Base-by-base conservation (phyloP, 352 stramenopile species). In the Phytophthora constricta region DNA sequence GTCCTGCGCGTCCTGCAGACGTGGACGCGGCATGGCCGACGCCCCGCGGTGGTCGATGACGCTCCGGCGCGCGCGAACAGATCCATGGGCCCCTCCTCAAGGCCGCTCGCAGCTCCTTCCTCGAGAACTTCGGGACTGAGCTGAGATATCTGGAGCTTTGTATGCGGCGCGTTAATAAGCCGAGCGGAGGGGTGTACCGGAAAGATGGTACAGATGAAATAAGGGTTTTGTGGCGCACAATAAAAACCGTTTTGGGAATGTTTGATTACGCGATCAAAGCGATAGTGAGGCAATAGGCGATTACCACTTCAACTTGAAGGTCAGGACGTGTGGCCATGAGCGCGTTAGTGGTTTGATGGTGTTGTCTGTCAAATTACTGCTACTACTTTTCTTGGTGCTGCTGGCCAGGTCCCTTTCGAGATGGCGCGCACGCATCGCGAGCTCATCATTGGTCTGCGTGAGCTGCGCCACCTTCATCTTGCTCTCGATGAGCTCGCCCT, bases 381-480 rank as follows among this genome's bases (percentile, higher is more conserved):
- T 31, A 11, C 48, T 42, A 19, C 20, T 33, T 5, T 78, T 74
- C 14, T 70, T 41, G 9, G 64, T 74, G 58, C 75, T 82, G 22
- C 11, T 45, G 28, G 23, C 59, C 19, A 82, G 58, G 47, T 72
- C 65, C 63, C 90, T 91, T 55, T 93, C 85, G 49, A 88, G 74
- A 47, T 85, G 78, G 67, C 89, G 86, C 65, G 80, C 80, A 47
- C 84, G 73, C 48, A 77, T 72, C 27, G 72, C 58, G 20, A 91
- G 73, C 63, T 95, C 82, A 58, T 95, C 86, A 65, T 91, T 90
- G 48, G 76, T 76, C 57, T 90, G 81, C 62, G 78, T 91, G 37
- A 93, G 71, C 60, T 90, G 72, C 4, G 86, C 84, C 26, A 92
- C 73, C 49, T 92, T 89, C 74, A 95, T 87, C 80, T 95, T 93